phyloP scores from a whole-genome alignment of 805 yeast genomes.

The Candida odintsovae region DNA sequence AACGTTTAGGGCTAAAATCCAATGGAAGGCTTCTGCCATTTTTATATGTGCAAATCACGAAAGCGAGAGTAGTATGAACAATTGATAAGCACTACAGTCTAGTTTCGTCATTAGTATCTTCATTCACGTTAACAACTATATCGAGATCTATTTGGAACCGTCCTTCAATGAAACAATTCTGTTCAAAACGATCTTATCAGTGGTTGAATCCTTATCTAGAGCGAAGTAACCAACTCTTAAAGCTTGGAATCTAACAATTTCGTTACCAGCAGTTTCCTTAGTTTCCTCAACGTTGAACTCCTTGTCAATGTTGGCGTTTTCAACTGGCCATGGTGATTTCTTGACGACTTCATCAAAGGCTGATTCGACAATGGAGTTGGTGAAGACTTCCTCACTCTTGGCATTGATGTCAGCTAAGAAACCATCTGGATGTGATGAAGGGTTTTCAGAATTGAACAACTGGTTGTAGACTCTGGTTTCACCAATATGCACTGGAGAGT shows the following conservation, averaged over 20 bases:
- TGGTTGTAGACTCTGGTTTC: conserved; percentile 87
- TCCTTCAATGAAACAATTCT: conserved; percentile 93
- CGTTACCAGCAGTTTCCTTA: conserved; percentile 48
- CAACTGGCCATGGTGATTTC: conserved; percentile 72
- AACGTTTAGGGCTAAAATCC: neutral
- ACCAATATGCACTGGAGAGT: conserved; percentile 56
- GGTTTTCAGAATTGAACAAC: conserved; percentile 87
- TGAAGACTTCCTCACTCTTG: conserved; percentile 64
- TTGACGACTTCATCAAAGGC: conserved; percentile 62
- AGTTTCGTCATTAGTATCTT: neutral
- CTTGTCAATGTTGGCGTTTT: conserved; percentile 45
- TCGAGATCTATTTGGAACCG: conserved; percentile 6
- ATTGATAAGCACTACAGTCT: neutral
- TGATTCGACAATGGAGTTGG: conserved; percentile 69
- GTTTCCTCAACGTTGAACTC: conserved; percentile 71
- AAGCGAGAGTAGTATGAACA: no score
- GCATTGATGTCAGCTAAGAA: conserved; percentile 79
- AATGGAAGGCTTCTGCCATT: no score
- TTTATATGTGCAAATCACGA: no score
- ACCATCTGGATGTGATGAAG: conserved; percentile 83
- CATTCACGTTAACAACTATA: neutral
- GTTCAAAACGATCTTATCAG: conserved; percentile 65
- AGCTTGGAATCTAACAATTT: conserved; percentile 96
- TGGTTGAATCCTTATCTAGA: conserved; percentile 70
- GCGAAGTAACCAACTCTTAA: conserved; percentile 95